These are phyloP conservation scores for Quercus bicolor DNA, from an alignment of 306 rosid genomes.

Conservation along the genomic window DNA sequence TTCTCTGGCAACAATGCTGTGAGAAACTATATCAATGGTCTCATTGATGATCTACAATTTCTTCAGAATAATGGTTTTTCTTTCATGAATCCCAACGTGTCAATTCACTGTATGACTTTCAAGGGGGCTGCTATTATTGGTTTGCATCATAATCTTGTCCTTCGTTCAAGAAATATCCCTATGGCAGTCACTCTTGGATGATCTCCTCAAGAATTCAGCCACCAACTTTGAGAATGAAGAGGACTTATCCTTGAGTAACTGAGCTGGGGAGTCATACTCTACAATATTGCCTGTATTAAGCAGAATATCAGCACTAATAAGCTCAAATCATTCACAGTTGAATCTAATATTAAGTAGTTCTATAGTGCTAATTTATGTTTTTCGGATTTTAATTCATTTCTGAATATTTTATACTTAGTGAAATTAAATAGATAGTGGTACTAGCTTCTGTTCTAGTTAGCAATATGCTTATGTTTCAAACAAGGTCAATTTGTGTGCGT, in stretches of 20 bases:
- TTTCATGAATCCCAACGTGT: background rate
- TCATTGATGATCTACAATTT: background rate
- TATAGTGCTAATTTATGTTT: background rate
- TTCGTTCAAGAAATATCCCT: conserved; percentile 1
- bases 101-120: background rate
- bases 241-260: conserved; percentile 52
- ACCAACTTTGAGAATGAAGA: conserved; percentile 85
- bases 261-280: conserved; percentile 66
- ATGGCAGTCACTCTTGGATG: conserved; percentile 34
- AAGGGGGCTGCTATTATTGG: background rate
- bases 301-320: background rate
- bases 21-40: background rate
- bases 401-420: background rate
- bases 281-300: conserved; percentile 53
- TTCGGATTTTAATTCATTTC: background rate
- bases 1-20: background rate
- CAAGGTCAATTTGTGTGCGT: no score
- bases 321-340: background rate
- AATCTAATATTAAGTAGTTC: background rate
- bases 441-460: background rate
- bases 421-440: background rate
- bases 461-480: background rate
- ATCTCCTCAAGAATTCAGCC: conserved; percentile 64
- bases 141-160: background rate
- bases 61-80: no score